Evolutionary conservation across 176 grass and related monocot species (phyloP).

Genomic region (Carex kokanica): DNA sequence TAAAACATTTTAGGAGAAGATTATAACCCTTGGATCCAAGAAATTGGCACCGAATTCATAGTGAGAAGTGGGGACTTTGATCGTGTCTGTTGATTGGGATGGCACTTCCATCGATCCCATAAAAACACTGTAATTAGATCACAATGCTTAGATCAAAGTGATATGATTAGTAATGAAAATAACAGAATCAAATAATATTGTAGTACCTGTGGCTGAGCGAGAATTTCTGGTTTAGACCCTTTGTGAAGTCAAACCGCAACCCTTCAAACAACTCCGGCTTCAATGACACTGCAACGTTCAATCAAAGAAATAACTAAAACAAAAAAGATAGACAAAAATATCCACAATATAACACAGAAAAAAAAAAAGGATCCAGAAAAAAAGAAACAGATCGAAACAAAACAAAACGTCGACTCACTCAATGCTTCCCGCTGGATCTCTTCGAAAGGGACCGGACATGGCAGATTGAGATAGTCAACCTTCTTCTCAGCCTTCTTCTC

Average conservation of each 20-base stretch:
- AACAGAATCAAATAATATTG: neutral
- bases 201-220: conserved; percentile 84
- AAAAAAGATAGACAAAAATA: neutral
- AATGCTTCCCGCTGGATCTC: conserved; percentile 99
- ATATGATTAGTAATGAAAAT: neutral
- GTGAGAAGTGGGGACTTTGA: conserved; percentile 89
- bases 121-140: conserved; percentile 57
- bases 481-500: conserved; percentile 47
- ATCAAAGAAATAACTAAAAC: neutral
- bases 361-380: neutral
- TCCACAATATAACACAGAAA: too few species aligned
- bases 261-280: conserved; percentile 97
- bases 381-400: conserved; percentile 13
- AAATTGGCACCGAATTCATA: conserved; percentile 99
- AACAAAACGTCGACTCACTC: conserved; percentile 40
- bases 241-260: conserved; percentile 94
- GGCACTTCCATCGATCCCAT: conserved; percentile 95
- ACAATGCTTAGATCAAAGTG: conserved; percentile 19
- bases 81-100: conserved; percentile 58
- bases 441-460: conserved; percentile 85
- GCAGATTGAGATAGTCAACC: conserved; percentile 93
- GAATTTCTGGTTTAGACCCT: conserved; percentile 80
- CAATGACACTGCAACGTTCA: conserved; percentile 70
- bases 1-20: neutral
- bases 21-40: conserved; percentile 86